These are phyloP conservation scores for Galerina sulciceps DNA, from an alignment of 768 basidiomycete genomes.

Conservation along the genomic window DNA sequence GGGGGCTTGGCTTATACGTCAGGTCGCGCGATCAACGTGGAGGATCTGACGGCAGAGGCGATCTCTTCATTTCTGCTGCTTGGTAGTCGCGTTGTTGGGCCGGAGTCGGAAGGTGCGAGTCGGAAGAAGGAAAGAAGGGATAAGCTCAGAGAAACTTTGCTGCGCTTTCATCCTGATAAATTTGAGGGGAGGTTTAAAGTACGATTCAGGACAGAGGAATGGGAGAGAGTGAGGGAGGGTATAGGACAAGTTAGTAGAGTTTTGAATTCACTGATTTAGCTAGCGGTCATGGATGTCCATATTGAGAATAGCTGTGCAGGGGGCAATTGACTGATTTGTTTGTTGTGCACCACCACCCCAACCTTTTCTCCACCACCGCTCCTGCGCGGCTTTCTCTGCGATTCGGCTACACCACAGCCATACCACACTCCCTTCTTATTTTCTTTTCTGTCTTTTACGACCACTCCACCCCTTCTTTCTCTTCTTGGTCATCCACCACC, in stretches of 20 bases:
- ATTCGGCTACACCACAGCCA: too few species aligned
- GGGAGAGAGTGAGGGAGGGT: slow-evolving; percentile 55
- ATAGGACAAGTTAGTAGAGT: slow-evolving; percentile 67
- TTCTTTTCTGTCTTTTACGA: background rate
- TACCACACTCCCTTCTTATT: background rate
- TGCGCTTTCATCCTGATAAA: slow-evolving; percentile 84
- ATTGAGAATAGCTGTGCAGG: too few species aligned
- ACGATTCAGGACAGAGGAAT: slow-evolving; percentile 50
- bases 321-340: background rate
- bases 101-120: slow-evolving; percentile 22
- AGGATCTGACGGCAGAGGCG: slow-evolving; percentile 58
- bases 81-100: slow-evolving; percentile 12
- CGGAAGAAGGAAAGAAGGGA: slow-evolving; percentile 59
- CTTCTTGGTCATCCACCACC: slow-evolving; percentile 8
- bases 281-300: too few species aligned
- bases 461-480: slow-evolving; percentile 11
- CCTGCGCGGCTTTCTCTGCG: too few species aligned
- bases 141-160: slow-evolving; percentile 65
- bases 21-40: slow-evolving; percentile 31
- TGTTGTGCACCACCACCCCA: background rate
- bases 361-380: slow-evolving; percentile 8
- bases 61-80: slow-evolving; percentile 62
- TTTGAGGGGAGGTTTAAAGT: slow-evolving; percentile 76
- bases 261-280: slow-evolving; percentile 55
- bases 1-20: slow-evolving; percentile 2